Base-by-base conservation (phyloP, 169 alveolate species). In the Cryptosporidium ubiquitum region DNA sequence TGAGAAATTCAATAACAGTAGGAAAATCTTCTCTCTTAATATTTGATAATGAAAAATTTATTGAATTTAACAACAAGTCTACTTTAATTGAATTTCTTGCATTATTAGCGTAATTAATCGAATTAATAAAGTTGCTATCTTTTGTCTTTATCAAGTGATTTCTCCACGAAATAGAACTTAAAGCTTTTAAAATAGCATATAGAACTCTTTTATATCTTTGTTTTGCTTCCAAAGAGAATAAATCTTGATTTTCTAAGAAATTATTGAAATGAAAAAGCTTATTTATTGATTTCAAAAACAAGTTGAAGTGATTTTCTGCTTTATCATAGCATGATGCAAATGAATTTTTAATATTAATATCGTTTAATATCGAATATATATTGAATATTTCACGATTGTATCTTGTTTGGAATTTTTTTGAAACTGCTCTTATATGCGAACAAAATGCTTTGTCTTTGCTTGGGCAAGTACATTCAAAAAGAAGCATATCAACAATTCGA, bases 81-180 rank as follows among this genome's bases (percentile, higher is more conserved):
- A 64, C 23, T 35, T 47, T 44, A 42, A 79, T 58, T 9, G 55
- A n/a, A 40, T 47, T 47, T 66, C 89, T 79, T 35, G 66, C 23
- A 16, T 23, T 29, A 60, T 49, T 42, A 1, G 75, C 74, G 61
- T 39, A 42, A 6, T 79, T 58, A 61, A 79, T 42, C 10, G 75
- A 61, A 29, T 61, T 40, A 44, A 64, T 31, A 20, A 61, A 58
- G 29, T 16, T 20, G 18, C 26, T 35, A 58, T 58, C 64, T 39
- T 79, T 35, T 23, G 42, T 64, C 29, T 61, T 79, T 12, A 58
- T 79, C 42, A 44, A 44, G 52, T 79, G 52, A 61, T 42, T 6
- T 42, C 89, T 79, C 89, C 89, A 79, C 20, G 89, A 79, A 79
- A 79, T 79, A 5, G 79, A 58, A 23, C 89, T 79, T 31, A 79